phyloP scores from a whole-genome alignment of 2,329 filamentous ascomycete species.

The Colletotrichum sansevieriae region DNA sequence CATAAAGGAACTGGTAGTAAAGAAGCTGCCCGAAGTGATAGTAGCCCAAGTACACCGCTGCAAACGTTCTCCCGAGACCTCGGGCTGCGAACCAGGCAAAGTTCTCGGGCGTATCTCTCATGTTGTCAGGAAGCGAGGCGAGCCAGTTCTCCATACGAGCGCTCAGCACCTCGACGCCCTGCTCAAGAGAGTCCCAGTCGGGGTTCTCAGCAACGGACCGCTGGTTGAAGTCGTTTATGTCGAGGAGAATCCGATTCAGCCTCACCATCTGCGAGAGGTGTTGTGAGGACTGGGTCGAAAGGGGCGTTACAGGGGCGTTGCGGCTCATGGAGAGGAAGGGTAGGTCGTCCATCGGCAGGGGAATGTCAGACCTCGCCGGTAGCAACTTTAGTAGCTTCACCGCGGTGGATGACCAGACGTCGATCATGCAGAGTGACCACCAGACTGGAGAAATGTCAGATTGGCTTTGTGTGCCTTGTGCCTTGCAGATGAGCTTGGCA shows the following conservation, averaged over 20 bases:
- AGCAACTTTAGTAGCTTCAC: conserved; percentile 44
- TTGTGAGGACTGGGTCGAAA: conserved; percentile 43
- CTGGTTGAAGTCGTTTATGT: conserved; percentile 56
- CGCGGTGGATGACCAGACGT: conserved; percentile 45
- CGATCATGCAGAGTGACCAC: conserved; percentile 45
- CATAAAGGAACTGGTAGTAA: conserved; percentile 59
- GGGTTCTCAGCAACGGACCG: conserved; percentile 47
- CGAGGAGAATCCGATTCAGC: conserved; percentile 51
- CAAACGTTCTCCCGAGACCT: conserved; percentile 58
- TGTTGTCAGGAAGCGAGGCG: conserved; percentile 49
- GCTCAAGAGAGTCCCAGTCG: conserved; percentile 47
- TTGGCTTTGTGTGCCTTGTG: conserved; percentile 31
- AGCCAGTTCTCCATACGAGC: conserved; percentile 52
- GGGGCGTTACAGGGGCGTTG: neutral
- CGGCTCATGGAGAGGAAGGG: conserved; percentile 47
- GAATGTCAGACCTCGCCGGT: conserved; percentile 44
- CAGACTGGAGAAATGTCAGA: conserved; percentile 41
- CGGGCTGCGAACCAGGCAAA: conserved; percentile 51
- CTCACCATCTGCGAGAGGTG: conserved; percentile 48
- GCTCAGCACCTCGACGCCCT: conserved; percentile 49
- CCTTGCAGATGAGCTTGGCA: conserved; percentile 34
- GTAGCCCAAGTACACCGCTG: conserved; percentile 60
- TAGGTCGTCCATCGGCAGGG: conserved; percentile 54
- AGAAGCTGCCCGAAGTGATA: conserved; percentile 61
- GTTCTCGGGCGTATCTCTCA: conserved; percentile 56